phyloP scores from a whole-genome alignment of 73 alveolate genomes.

The Paramecium bursaria region DNA sequence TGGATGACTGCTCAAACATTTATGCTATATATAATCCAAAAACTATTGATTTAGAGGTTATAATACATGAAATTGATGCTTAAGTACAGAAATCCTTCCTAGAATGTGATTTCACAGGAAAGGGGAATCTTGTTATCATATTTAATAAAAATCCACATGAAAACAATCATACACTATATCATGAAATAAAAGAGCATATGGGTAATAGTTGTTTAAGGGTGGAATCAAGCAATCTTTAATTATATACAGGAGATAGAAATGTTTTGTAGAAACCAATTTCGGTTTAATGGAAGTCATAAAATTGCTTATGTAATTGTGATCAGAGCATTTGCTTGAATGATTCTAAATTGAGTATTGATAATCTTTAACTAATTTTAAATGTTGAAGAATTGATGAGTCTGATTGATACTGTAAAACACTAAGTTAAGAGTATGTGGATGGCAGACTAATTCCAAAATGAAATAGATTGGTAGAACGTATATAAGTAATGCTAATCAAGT shows the following conservation, averaged over 20 bases:
- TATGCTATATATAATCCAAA: no score
- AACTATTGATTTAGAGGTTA: no score
- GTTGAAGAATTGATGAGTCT: not conserved
- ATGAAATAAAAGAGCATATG: not conserved
- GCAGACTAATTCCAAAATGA: constrained; percentile 32
- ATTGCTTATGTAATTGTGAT: constrained; percentile 4
- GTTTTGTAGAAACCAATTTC: constrained; percentile 31
- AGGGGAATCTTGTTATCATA: constrained; percentile 17
- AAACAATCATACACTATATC: constrained; percentile 20
- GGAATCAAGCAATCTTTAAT: constrained; percentile 28
- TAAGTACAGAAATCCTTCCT: constrained; percentile 16
- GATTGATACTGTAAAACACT: not conserved
- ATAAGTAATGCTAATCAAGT: not conserved
- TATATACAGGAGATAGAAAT: constrained; percentile 11
- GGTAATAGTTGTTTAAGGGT: constrained; percentile 17
- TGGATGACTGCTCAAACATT: constrained; percentile 23
- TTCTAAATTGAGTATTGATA: not conserved
- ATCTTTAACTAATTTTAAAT: not conserved
- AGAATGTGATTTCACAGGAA: not conserved
- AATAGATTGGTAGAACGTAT: constrained; percentile 33
- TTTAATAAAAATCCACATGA: not conserved
- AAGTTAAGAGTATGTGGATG: constrained; percentile 20
- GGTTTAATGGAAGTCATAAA: constrained; percentile 35
- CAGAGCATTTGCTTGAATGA: constrained; percentile 11
- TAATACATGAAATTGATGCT: no score